These are phyloP conservation scores for Rhypophila decipiens DNA, from an alignment of 495 filamentous ascomycete species.

Conservation along the genomic window DNA sequence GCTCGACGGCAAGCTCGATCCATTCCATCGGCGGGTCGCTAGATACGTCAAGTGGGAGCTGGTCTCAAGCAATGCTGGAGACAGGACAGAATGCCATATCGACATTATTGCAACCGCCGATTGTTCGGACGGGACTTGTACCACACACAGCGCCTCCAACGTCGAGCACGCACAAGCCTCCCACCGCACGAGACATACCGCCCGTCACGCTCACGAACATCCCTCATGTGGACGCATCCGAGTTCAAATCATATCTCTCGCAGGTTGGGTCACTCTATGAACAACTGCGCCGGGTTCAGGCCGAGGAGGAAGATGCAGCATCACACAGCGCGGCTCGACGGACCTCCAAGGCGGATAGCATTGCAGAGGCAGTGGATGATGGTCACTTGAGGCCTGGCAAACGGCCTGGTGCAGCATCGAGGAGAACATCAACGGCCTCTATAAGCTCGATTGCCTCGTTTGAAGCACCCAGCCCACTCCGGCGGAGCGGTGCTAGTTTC, in stretches of 20 bases:
- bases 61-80: constrained; percentile 61
- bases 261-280: constrained; percentile 79
- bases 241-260: constrained; percentile 76
- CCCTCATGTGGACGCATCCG: constrained; percentile 67
- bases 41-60: constrained; percentile 52
- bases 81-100: constrained; percentile 89
- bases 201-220: constrained; percentile 91
- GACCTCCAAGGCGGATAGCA: constrained; percentile 43
- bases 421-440: constrained; percentile 42
- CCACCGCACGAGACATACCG: constrained; percentile 88
- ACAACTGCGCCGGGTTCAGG: constrained; percentile 70
- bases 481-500: constrained; percentile 47
- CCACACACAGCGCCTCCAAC: constrained; percentile 63
- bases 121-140: constrained; percentile 77
- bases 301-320: constrained; percentile 52
- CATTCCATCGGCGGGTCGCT: constrained; percentile 71
- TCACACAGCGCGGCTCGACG: constrained; percentile 34
- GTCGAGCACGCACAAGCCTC: constrained; percentile 66
- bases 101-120: constrained; percentile 82
- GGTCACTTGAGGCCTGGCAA: constrained; percentile 37
- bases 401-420: constrained; percentile 30
- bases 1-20: constrained; percentile 82
- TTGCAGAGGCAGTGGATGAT: constrained; percentile 39
- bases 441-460: constrained; percentile 42
- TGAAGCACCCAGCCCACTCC: constrained; percentile 38